A percentile compares a stretch with the other conserved stretches of the same genome.
Evolutionary conservation across 768 basidiomycete genomes (phyloP).

Genomic region (Leccinum subgranulosum): DNA sequence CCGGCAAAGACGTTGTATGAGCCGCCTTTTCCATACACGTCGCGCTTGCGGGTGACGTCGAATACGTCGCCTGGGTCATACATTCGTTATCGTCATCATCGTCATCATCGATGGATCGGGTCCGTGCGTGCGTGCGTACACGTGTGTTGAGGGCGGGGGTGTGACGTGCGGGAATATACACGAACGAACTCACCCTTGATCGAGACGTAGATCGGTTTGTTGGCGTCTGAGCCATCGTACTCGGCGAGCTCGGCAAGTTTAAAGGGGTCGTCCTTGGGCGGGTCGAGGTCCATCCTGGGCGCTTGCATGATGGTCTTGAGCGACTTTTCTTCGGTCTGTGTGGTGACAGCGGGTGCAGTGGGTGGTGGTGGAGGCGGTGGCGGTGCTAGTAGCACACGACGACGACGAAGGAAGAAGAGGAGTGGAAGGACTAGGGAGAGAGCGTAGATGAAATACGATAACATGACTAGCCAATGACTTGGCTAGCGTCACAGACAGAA

Average conservation of each 20-base stretch:
- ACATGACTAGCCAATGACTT: not conserved
- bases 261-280: conserved; percentile 78
- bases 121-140: not conserved
- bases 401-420: conserved; percentile 25
- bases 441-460: conserved; percentile 26
- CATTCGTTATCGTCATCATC: not conserved
- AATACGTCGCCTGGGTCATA: conserved; percentile 64
- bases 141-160: not conserved
- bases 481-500: conserved; percentile 1
- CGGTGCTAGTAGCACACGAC: conserved; percentile 4
- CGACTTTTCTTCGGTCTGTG: conserved; percentile 24
- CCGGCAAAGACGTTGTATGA: conserved; percentile 89
- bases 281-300: conserved; percentile 52
- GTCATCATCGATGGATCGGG: not conserved
- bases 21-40: conserved; percentile 83
- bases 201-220: conserved; percentile 81
- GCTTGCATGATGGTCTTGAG: conserved; percentile 73
- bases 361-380: not conserved
- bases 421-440: conserved; percentile 33
- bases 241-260: conserved; percentile 62
- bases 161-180: conserved; percentile 17
- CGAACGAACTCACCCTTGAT: conserved; percentile 73
- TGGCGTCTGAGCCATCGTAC: conserved; percentile 65
- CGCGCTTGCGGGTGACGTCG: conserved; percentile 80
- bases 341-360: conserved; percentile 2